These are phyloP conservation scores for Citrullus colocynthis DNA, from an alignment of 306 rosid species.

Conservation along the genomic window DNA sequence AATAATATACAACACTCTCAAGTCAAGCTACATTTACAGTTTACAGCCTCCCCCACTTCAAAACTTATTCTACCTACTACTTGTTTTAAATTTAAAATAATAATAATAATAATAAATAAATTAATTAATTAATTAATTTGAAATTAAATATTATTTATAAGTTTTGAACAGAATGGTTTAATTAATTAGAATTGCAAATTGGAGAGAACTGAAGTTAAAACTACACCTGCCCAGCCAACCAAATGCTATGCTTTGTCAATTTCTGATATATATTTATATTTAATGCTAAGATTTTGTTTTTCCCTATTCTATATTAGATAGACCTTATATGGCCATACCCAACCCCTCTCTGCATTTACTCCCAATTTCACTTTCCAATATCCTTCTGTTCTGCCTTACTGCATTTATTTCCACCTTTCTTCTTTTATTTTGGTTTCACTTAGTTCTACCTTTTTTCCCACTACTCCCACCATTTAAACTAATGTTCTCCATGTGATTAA, in stretches of 20 bases:
- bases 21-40: background rate
- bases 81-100: no score
- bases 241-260: background rate
- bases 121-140: no score
- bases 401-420: background rate
- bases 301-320: background rate
- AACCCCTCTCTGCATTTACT: background rate
- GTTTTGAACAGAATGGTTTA: no score
- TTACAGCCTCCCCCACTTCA: background rate
- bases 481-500: background rate
- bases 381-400: background rate
- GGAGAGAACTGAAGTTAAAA: background rate
- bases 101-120: no score
- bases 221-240: background rate
- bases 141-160: no score
- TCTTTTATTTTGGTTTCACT: background rate
- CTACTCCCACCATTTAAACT: background rate
- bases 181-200: background rate
- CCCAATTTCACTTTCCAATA: constrained; percentile 2
- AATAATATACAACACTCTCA: background rate
- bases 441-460: background rate
- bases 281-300: background rate
- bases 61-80: no score
- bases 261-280: background rate
- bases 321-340: background rate